Base-by-base conservation (phyloP, 805 yeast genomes). In the Danielia reshetovae region DNA sequence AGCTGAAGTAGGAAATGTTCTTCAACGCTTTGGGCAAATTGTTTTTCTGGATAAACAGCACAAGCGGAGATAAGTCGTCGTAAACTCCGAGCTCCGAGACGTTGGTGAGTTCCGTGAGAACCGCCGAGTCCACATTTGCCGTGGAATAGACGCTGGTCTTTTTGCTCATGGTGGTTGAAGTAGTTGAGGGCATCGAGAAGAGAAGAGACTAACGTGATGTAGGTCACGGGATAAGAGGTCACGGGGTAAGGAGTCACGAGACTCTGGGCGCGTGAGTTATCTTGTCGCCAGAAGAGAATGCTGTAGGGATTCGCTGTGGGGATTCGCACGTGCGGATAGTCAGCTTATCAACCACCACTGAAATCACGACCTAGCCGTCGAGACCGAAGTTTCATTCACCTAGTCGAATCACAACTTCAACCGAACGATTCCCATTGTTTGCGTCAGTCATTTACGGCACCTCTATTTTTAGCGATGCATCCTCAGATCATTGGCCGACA, bases 1-100 rank as follows among this genome's bases (percentile, higher is more conserved):
- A 59, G n/a, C 70, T 55, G 43, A 52, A 67, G 40, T 60, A 60
- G 5, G 71, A 57, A 65, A 77, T 72, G 14, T 57, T 46, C 17
- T 56, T 57, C n/a, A 68, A 47, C n/a, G 70, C 34, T 27, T 60
- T 59, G 8, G 48, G 36, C 26, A 67, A 55, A 15, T 44, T 53
- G 11, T 52, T 47, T 25, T 40, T 44, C 5, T 47, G 59, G 31
- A 67, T 53, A 42, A 67, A 60, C 21, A 40, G 30, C 24, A 42
- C 36, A 12, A 70, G 32, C 11, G 49, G 43, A 14, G 41, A 16
- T 29, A 38, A 27, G 36, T 46, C 43, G 24, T 35, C 43, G 27
- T 24, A 34, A 24, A 37, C 32, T 24, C 48, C 50, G n/a, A 36
- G 27, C 11, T 36, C 33, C 17, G 47, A 34, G 11, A 30, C 29